Percentiles rank a stretch among this genome's conserved stretches.
These are phyloP conservation scores for Talaromyces sp. DNA, from an alignment of 2,329 filamentous ascomycete species.

Conservation along the genomic window DNA sequence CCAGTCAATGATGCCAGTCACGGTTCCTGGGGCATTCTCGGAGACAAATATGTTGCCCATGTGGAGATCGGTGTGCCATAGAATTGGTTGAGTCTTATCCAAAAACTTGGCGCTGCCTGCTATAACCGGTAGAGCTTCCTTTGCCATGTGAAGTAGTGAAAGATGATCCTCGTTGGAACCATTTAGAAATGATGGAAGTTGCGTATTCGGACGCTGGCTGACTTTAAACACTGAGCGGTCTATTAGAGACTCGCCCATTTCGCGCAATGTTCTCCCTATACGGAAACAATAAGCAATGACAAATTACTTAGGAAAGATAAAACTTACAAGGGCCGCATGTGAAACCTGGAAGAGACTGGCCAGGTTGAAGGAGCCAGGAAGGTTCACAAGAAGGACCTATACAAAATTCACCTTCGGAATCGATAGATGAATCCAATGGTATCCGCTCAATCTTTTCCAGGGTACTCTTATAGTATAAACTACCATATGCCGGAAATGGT, in stretches of 20 bases:
- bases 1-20: slow-evolving; percentile 18
- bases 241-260: slow-evolving; percentile 30
- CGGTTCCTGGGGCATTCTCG: slow-evolving; percentile 15
- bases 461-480: slow-evolving; percentile 22
- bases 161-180: slow-evolving; percentile 34
- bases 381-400: slow-evolving; percentile 31
- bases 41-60: slow-evolving; percentile 30
- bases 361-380: slow-evolving; percentile 29
- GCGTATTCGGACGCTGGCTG: slow-evolving; percentile 26
- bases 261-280: slow-evolving; percentile 29
- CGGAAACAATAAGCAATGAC: slow-evolving; percentile 14
- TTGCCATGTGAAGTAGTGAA: slow-evolving; percentile 10
- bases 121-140: slow-evolving; percentile 7
- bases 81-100: slow-evolving; percentile 12
- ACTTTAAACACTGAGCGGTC: slow-evolving; percentile 26
- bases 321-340: slow-evolving; percentile 35
- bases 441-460: slow-evolving; percentile 22
- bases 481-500: slow-evolving; percentile 21
- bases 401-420: slow-evolving; percentile 17
- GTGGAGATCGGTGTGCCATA: slow-evolving; percentile 19
- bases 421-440: slow-evolving; percentile 14
- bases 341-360: slow-evolving; percentile 23
- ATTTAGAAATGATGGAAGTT: slow-evolving; percentile 23
- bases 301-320: slow-evolving; percentile 7
- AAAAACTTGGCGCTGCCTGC: slow-evolving; percentile 10